phyloP scores from a whole-genome alignment of 2,329 filamentous ascomycete genomes.

The Lasiodiplodia gonubiensis region DNA sequence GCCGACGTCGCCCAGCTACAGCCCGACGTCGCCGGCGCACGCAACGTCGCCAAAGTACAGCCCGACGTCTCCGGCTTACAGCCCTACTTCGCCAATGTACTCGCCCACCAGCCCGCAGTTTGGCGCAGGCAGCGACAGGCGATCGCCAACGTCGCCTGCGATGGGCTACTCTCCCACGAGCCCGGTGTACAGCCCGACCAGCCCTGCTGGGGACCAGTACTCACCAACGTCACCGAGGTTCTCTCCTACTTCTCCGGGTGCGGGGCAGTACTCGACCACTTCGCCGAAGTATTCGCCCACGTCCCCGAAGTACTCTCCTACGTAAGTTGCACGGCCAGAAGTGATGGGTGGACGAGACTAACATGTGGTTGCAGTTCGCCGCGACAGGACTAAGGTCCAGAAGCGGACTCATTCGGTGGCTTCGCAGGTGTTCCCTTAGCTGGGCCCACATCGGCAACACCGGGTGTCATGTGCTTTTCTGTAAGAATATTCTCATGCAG shows the following conservation, averaged over 20 bases:
- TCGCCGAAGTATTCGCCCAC: conserved; percentile 55
- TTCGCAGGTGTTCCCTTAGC: conserved; percentile 17
- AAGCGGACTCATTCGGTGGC: neutral
- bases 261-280: conserved; percentile 44
- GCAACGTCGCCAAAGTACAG: conserved; percentile 66
- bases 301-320: conserved; percentile 50
- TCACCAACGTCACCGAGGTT: conserved; percentile 47
- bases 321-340: conserved; percentile 47
- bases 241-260: conserved; percentile 43
- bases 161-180: conserved; percentile 75
- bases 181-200: conserved; percentile 60
- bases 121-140: conserved; percentile 40
- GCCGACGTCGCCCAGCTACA: conserved; percentile 59
- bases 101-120: conserved; percentile 60
- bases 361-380: conserved; percentile 16
- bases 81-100: conserved; percentile 59
- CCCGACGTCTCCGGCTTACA: conserved; percentile 64
- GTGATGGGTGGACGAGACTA: neutral
- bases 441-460: conserved; percentile 21
- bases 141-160: conserved; percentile 59
- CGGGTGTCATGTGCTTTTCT: neutral
- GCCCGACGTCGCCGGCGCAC: conserved; percentile 55
- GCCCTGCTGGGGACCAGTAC: conserved; percentile 61
- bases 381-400: conserved; percentile 13
- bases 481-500: conserved; percentile 7